phyloP scores from a whole-genome alignment of 805 yeast species.

The Metschnikowia hibisci region DNA sequence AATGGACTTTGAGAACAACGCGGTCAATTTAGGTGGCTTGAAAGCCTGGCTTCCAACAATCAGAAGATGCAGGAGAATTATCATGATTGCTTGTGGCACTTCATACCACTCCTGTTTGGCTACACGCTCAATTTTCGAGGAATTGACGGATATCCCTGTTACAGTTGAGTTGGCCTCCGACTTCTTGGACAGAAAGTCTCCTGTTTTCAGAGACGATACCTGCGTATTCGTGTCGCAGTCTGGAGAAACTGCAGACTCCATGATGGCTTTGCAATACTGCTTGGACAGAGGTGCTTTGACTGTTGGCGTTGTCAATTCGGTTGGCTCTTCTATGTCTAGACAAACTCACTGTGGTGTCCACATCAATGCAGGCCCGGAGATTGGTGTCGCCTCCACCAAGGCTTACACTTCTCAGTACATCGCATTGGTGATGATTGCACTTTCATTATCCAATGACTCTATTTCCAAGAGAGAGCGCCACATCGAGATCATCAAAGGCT shows the following conservation, averaged over 20 bases:
- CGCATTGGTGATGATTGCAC: conserved; percentile 94
- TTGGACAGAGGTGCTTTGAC: conserved; percentile 95
- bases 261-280: conserved; percentile 92
- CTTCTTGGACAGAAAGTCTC: conserved; percentile 89
- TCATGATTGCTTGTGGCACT: conserved; percentile 99
- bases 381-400: conserved; percentile 98
- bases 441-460: conserved; percentile 90
- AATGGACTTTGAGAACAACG: conserved; percentile 78
- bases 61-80: conserved; percentile 89
- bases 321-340: conserved; percentile 95
- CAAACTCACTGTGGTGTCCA: conserved; percentile 99
- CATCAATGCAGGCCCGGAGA: conserved; percentile 98
- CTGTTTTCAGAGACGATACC: conserved; percentile 98
- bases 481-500: conserved; percentile 78
- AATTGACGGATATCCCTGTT: conserved; percentile 91
- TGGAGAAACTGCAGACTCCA: conserved; percentile 98
- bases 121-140: conserved; percentile 93
- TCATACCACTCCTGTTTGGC: conserved; percentile 98
- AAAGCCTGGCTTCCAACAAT: conserved; percentile 79
- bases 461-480: conserved; percentile 75
- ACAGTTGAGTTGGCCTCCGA: conserved; percentile 91
- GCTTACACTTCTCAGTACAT: conserved; percentile 98
- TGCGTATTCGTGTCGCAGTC: conserved; percentile 97
- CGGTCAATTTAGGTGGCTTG: conserved; percentile 85
- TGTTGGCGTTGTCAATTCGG: conserved; percentile 95